Evolutionary conservation across 2,329 filamentous ascomycete genomes (phyloP), one percentile per base, ranked within the genome.

Genomic region (Colletotrichum orchidophilum): DNA sequence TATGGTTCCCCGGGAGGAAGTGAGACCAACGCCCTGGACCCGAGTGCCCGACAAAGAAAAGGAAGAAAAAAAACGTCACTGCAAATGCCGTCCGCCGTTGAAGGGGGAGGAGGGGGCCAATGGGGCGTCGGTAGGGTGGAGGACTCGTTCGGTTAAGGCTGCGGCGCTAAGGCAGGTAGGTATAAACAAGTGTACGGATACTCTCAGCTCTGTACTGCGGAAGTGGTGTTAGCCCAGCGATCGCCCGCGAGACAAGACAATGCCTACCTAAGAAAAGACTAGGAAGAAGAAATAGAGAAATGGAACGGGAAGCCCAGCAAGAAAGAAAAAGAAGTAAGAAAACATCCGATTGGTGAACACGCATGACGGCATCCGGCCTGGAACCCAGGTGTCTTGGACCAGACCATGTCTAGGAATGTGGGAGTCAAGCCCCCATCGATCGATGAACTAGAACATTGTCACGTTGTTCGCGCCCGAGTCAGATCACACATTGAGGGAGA

Each of bases 271-370:
- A 53, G 50, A 24, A 26, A 27, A 53, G 49, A 52, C 49, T 6
- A 12, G 21, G 26, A 24, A 52, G 13, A 12, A 49, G 1, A 18
- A 11, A 15, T 11, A 35, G 52, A 5, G n/a, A 39, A 52, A 26
- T n/a, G 7, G 18, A 24, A 8, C 55, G 27, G 29, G 31, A 27
- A 21, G 11, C 3, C 3, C 5, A 35, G 27, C 15, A 33, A 35
- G 9, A 8, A 52, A n/a, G 24, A 27, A 3, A 50, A 52, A 35
- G n/a, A 13, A 26, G 13, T 7, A n/a, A 53, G 3, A 50, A 63
- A 52, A 46, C 60, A 39, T 27, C 60, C 60, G 60, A 53, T 53
- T 63, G 60, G 60, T 26, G 49, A 53, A 46, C 9, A 46, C 18
- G 39, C 39, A 21, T 46, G 39, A 46, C 18, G 39, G 39, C 18